A percentile compares a stretch with the other conserved stretches of the same genome.
Evolutionary conservation across 2,329 filamentous ascomycete species (phyloP).

Genomic region (Zasmidium cellare): DNA sequence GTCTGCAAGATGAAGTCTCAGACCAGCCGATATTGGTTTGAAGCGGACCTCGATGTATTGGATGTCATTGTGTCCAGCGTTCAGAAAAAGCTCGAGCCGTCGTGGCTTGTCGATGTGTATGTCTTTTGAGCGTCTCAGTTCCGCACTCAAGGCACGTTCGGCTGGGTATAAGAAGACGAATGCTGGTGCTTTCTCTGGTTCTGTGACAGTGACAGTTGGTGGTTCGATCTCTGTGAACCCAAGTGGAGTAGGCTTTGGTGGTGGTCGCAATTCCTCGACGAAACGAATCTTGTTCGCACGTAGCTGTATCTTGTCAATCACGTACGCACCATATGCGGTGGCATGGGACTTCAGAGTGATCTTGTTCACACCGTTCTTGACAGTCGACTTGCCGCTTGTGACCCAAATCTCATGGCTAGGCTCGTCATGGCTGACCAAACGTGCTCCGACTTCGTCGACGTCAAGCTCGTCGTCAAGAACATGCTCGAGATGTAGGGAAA

Average conservation of each 20-base stretch:
- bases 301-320: constrained; percentile 71
- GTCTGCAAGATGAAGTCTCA: constrained; percentile 58
- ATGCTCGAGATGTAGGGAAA: constrained; percentile 69
- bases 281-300: constrained; percentile 64
- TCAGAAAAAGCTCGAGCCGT: constrained; percentile 71
- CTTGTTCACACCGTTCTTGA: constrained; percentile 58
- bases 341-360: constrained; percentile 54
- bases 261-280: constrained; percentile 56
- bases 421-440: constrained; percentile 59
- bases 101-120: constrained; percentile 80
- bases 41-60: constrained; percentile 51
- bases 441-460: constrained; percentile 65
- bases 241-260: constrained; percentile 48
- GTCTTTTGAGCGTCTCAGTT: constrained; percentile 64
- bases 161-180: constrained; percentile 74
- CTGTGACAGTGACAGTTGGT: constrained; percentile 19
- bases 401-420: constrained; percentile 68
- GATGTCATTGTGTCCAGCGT: constrained; percentile 72
- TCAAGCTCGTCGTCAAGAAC: constrained; percentile 70
- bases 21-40: constrained; percentile 61
- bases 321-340: constrained; percentile 70
- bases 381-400: constrained; percentile 48
- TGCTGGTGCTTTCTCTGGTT: constrained; percentile 23
- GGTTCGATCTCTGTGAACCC: constrained; percentile 47
- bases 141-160: constrained; percentile 66